phyloP scores from a whole-genome alignment of 495 filamentous ascomycete species.

The Talaromyces liani region DNA sequence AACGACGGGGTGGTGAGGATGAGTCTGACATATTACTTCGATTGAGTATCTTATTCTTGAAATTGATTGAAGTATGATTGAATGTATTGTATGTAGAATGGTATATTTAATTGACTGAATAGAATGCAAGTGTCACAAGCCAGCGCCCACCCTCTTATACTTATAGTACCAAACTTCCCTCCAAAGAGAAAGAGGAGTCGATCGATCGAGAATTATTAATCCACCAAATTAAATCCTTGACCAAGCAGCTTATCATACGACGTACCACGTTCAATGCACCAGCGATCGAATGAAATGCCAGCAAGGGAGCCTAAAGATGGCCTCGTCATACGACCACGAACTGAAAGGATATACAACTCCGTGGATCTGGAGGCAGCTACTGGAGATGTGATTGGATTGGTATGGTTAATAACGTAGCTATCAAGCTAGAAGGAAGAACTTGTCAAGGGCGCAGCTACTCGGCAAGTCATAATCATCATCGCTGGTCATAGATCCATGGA shows the following conservation, averaged over 20 bases:
- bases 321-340: neutral
- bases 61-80: neutral
- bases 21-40: constrained; percentile 10
- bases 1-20: constrained; percentile 18
- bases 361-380: neutral
- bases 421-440: neutral
- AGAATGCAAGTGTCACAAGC: neutral
- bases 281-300: neutral
- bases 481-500: neutral
- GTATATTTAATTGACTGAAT: neutral
- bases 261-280: neutral
- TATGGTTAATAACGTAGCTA: neutral
- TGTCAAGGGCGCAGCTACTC: neutral
- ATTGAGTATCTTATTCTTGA: neutral
- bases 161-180: neutral
- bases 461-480: neutral
- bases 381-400: neutral
- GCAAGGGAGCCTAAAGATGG: neutral
- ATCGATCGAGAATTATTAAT: neutral
- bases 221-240: neutral
- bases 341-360: neutral
- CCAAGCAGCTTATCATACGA: neutral
- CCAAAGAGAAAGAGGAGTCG: neutral
- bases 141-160: neutral
- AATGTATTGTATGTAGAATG: neutral